phyloP scores from a whole-genome alignment of 495 filamentous ascomycete genomes.

The Xanthoparmelia taractica region DNA sequence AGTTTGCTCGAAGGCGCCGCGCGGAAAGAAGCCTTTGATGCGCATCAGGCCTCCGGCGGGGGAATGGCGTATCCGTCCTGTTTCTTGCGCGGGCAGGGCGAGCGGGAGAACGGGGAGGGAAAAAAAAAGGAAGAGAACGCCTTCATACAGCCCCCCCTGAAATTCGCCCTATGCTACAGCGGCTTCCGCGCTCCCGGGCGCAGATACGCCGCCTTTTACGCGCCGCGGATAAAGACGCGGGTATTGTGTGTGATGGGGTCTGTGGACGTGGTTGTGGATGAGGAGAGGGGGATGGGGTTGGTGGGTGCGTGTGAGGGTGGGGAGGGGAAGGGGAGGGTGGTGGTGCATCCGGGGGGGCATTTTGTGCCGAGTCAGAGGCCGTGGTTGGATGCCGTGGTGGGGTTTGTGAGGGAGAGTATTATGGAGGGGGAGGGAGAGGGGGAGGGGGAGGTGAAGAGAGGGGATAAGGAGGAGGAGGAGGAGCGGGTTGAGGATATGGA shows the following conservation, averaged over 20 bases:
- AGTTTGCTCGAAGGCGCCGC: conserved; percentile 54
- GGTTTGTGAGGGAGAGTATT: conserved; percentile 62
- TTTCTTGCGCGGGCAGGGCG: too few species aligned
- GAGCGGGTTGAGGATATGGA: conserved; percentile 58
- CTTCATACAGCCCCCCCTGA: conserved; percentile 52
- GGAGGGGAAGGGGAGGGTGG: conserved; percentile 52
- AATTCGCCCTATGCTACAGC: conserved; percentile 71
- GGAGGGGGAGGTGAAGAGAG: conserved; percentile 43
- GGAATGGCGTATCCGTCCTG: conserved; percentile 43
- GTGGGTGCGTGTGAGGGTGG: conserved; percentile 56
- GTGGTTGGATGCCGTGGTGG: conserved; percentile 65
- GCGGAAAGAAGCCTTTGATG: conserved; percentile 41
- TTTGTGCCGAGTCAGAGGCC: conserved; percentile 77
- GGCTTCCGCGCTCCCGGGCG: conserved; percentile 65
- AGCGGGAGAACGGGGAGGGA: too few species aligned
- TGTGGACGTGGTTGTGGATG: conserved; percentile 84
- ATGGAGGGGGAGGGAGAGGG: conserved; percentile 39
- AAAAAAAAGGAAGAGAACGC: conserved; percentile 34
- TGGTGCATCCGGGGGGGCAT: conserved; percentile 88
- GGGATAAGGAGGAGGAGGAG: conserved; percentile 42
- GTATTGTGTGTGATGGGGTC: conserved; percentile 75
- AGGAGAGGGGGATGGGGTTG: conserved; percentile 56
- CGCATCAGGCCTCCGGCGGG: conserved; percentile 23
- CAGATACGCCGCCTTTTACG: conserved; percentile 63
- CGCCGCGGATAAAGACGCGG: conserved; percentile 67